Percentiles rank a stretch among this genome's conserved stretches.
These are phyloP conservation scores for Entamoeba invadens DNA, from an alignment of 208 protist species.

Conservation along the genomic window DNA sequence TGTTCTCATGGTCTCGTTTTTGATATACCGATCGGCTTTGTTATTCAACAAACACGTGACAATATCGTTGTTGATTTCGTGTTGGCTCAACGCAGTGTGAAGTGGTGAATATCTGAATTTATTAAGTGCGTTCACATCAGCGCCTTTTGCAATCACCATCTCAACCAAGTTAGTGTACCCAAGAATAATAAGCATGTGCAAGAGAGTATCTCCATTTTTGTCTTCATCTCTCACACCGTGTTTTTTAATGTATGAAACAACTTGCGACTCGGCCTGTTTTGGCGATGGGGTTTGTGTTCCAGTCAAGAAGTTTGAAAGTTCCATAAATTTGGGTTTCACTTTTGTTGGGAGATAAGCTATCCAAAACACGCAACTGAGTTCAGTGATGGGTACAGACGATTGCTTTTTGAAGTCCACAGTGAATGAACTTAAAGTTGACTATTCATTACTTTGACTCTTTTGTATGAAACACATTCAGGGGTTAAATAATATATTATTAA, in stretches of 20 bases:
- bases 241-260: not conserved
- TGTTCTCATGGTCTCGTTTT: not conserved
- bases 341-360: not conserved
- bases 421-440: no score
- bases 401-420: not conserved
- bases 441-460: no score
- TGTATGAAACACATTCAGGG: no score
- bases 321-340: not conserved
- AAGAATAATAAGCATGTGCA: not conserved
- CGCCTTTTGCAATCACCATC: not conserved
- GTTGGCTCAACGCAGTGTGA: not conserved
- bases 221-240: not conserved
- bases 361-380: not conserved
- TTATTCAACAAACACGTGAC: not conserved
- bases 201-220: not conserved
- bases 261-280: not conserved
- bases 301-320: not conserved
- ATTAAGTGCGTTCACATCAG: not conserved
- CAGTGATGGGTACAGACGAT: not conserved
- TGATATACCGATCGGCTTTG: not conserved
- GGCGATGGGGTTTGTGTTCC: not conserved
- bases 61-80: not conserved
- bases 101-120: not conserved
- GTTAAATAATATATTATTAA: no score
- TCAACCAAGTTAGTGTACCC: not conserved